These are phyloP conservation scores for Sanguinoderma infundibulare DNA, from an alignment of 1,284 basidiomycete species.

Conservation along the genomic window DNA sequence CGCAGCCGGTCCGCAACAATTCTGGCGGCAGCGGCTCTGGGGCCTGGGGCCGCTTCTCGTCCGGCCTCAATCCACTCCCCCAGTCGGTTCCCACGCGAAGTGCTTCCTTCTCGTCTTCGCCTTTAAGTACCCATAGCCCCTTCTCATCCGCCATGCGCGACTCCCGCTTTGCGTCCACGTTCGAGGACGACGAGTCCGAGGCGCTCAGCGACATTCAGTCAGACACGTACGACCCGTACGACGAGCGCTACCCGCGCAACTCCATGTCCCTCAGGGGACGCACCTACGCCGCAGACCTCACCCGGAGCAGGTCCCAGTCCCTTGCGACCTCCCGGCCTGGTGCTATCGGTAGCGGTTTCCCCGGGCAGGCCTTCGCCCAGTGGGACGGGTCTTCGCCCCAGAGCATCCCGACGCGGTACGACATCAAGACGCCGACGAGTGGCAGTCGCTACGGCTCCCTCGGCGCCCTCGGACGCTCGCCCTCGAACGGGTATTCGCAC, in stretches of 20 bases:
- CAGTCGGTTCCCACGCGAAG: slow-evolving; percentile 59
- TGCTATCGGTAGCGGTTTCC: slow-evolving; percentile 48
- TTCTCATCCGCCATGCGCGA: slow-evolving; percentile 70
- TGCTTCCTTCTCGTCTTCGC: slow-evolving; percentile 61
- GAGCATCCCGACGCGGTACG: slow-evolving; percentile 61
- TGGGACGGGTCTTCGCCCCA: slow-evolving; percentile 62
- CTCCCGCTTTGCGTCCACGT: slow-evolving; percentile 63
- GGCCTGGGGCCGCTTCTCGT: slow-evolving; percentile 45
- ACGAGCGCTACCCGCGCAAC: slow-evolving; percentile 53
- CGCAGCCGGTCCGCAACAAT: slow-evolving; percentile 54
- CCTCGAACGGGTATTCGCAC: slow-evolving; percentile 55
- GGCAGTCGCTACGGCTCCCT: slow-evolving; percentile 68
- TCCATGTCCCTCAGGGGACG: slow-evolving; percentile 51
- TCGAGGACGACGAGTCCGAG: slow-evolving; percentile 77
- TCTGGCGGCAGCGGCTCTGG: slow-evolving; percentile 48
- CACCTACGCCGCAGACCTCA: slow-evolving; percentile 58
- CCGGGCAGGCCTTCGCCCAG: slow-evolving; percentile 39
- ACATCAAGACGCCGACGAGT: slow-evolving; percentile 60
- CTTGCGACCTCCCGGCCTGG: slow-evolving; percentile 64
- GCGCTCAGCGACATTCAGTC: slow-evolving; percentile 50
- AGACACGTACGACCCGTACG: slow-evolving; percentile 44
- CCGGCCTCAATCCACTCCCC: slow-evolving; percentile 43
- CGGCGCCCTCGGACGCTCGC: slow-evolving; percentile 57
- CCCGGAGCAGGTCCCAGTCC: slow-evolving; percentile 76
- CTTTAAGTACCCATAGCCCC: slow-evolving; percentile 50